A percentile compares a stretch with the other conserved stretches of the same genome.
Evolutionary conservation across 2,329 filamentous ascomycete genomes (phyloP).

Genomic region (Chaetothyriales sp.): DNA sequence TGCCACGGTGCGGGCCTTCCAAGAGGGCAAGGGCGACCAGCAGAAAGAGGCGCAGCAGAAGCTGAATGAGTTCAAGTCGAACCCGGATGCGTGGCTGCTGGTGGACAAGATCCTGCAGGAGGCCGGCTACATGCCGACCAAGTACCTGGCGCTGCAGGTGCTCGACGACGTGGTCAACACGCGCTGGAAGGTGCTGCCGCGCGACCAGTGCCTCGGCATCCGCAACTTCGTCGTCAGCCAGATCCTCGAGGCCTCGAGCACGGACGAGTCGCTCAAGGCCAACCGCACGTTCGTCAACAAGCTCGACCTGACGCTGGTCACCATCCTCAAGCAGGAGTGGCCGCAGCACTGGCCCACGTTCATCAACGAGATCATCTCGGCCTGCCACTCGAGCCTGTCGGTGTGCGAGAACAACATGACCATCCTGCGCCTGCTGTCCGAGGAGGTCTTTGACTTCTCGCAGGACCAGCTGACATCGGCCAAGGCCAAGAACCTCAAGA

Average conservation of each 20-base stretch:
- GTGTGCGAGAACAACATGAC: constrained; percentile 99
- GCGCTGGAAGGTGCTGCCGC: constrained; percentile 92
- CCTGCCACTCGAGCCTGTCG: constrained; percentile 85
- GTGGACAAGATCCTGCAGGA: constrained; percentile 94
- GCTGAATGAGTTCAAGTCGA: constrained; percentile 70
- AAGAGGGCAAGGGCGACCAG: constrained; percentile 87
- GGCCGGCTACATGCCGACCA: constrained; percentile 86
- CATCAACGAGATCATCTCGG: constrained; percentile 98
- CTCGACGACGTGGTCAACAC: constrained; percentile 98
- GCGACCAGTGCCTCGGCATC: constrained; percentile 94
- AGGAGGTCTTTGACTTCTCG: constrained; percentile 98
- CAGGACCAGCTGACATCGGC: constrained; percentile 98
- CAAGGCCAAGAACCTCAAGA: constrained; percentile 93
- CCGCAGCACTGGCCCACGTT: constrained; percentile 99
- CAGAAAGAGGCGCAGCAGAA: constrained; percentile 29
- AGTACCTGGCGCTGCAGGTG: constrained; percentile 92
- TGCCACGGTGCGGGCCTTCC: constrained; percentile 90
- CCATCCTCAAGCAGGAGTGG: constrained; percentile 98
- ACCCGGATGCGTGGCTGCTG: constrained; percentile 92
- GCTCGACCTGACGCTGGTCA: constrained; percentile 92
- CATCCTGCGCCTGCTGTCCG: constrained; percentile 84
- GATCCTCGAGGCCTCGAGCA: constrained; percentile 85
- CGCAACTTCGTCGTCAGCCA: constrained; percentile 98
- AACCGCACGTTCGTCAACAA: constrained; percentile 93
- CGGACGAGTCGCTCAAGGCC: constrained; percentile 71